Evolutionary conservation across 2,329 filamentous ascomycete genomes (phyloP).

Genomic region (Verticillium albo-atrum): DNA sequence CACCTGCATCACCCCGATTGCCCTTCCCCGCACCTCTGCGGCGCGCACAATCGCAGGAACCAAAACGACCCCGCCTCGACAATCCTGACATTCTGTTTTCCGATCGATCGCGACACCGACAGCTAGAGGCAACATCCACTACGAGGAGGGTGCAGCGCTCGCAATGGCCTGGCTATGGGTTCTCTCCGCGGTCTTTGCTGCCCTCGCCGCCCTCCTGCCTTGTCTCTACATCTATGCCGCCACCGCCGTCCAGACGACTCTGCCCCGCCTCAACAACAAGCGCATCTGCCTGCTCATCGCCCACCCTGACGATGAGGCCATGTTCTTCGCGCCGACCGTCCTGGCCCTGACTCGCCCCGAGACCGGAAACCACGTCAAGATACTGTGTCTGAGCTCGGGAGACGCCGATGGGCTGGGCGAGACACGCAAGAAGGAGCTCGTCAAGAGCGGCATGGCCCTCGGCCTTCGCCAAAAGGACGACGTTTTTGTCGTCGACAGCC

Average conservation of each 20-base stretch:
- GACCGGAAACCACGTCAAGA: conserved; percentile 86
- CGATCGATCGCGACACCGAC: neutral
- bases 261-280: conserved; percentile 72
- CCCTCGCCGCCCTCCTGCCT: conserved; percentile 35
- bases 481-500: conserved; percentile 79
- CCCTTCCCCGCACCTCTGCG: neutral
- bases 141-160: neutral
- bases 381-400: conserved; percentile 88
- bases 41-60: neutral
- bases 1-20: neutral
- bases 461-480: conserved; percentile 73
- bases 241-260: conserved; percentile 40
- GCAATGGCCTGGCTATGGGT: conserved; percentile 1
- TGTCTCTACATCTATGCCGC: conserved; percentile 49
- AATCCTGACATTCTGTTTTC: neutral
- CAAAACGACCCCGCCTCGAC: neutral
- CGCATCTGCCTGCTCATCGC: conserved; percentile 90
- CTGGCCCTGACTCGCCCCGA: conserved; percentile 77
- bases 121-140: neutral
- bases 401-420: conserved; percentile 85
- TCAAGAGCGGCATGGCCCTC: conserved; percentile 72
- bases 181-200: conserved; percentile 6
- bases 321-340: conserved; percentile 95
- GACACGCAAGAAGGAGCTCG: conserved; percentile 76
- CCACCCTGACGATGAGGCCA: conserved; percentile 97